A percentile compares a stretch with the other conserved stretches of the same genome.
phyloP scores from a whole-genome alignment of 2,329 filamentous ascomycete genomes.

The Zymoseptoria brevis region DNA sequence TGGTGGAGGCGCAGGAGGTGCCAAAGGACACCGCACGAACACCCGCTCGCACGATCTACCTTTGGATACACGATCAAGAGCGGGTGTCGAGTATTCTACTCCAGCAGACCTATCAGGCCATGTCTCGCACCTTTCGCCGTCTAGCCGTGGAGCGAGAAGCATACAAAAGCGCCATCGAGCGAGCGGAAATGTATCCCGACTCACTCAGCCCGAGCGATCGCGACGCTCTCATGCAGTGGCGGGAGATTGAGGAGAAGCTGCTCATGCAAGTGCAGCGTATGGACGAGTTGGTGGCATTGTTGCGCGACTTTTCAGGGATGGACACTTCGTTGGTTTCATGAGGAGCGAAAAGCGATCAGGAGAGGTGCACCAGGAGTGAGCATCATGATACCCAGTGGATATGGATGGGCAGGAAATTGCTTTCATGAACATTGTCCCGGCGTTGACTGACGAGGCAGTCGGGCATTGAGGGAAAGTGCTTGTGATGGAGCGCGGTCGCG shows the following conservation, averaged over 20 bases:
- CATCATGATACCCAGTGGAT: background rate
- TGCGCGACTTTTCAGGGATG: constrained; percentile 54
- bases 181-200: constrained; percentile 73
- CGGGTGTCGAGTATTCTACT: constrained; percentile 62
- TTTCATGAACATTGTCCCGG: background rate
- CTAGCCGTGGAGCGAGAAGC: constrained; percentile 66
- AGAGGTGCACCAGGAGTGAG: background rate
- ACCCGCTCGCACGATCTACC: constrained; percentile 75
- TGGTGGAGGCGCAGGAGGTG: constrained; percentile 88
- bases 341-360: background rate
- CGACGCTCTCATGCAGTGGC: constrained; percentile 57
- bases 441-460: background rate
- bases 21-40: constrained; percentile 77
- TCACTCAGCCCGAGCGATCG: constrained; percentile 69
- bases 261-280: constrained; percentile 70
- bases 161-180: constrained; percentile 64
- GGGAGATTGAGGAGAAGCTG: constrained; percentile 58
- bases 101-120: constrained; percentile 79
- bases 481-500: background rate
- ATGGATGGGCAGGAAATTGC: background rate
- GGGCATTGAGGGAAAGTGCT: background rate
- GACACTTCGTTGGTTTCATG: constrained; percentile 20
- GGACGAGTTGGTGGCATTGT: constrained; percentile 64
- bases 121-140: constrained; percentile 77
- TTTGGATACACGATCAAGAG: constrained; percentile 83